Evolutionary conservation across 2,329 filamentous ascomycete species (phyloP).

Genomic region (Xylaria sp.): DNA sequence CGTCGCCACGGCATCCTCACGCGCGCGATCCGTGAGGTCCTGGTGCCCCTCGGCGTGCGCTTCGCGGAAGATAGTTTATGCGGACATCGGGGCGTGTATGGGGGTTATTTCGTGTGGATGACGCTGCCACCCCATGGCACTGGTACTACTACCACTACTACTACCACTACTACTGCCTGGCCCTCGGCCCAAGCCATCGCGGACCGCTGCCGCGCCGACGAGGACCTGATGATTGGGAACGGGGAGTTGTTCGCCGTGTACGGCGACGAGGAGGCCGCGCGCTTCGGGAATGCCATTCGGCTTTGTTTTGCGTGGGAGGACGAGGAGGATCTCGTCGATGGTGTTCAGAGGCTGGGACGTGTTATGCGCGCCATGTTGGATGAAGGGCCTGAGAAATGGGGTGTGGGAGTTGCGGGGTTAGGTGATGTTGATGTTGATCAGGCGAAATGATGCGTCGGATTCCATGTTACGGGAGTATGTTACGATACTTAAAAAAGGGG

Average conservation of each 20-base stretch:
- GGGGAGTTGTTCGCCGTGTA: slow-evolving; percentile 77
- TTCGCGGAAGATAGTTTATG: slow-evolving; percentile 41
- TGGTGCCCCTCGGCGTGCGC: slow-evolving; percentile 71
- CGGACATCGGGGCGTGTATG: slow-evolving; percentile 63
- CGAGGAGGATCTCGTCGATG: slow-evolving; percentile 72
- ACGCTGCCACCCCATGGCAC: slow-evolving; percentile 65
- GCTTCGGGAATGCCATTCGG: slow-evolving; percentile 70
- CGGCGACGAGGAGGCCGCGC: slow-evolving; percentile 63
- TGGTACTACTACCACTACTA: too few relatives aligned
- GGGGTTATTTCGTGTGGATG: slow-evolving; percentile 90
- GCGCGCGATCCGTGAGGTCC: slow-evolving; percentile 66
- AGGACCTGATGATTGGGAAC: slow-evolving; percentile 74
- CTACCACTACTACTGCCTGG: too few relatives aligned
- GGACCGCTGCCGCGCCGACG: slow-evolving; percentile 67
- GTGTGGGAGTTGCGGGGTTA: background rate
- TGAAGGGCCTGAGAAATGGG: slow-evolving; percentile 38
- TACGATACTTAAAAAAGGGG: background rate
- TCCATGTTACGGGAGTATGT: background rate
- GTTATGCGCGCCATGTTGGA: slow-evolving; percentile 50
- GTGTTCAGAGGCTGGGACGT: slow-evolving; percentile 69
- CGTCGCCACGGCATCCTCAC: slow-evolving; percentile 64
- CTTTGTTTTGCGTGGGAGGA: slow-evolving; percentile 81
- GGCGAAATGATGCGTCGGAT: slow-evolving; percentile 27
- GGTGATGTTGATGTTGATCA: slow-evolving; percentile 16
- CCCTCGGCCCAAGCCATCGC: slow-evolving; percentile 68